Evolutionary conservation across 2,329 filamentous ascomycete species (phyloP), one percentile per base, ranked within the genome.

Genomic region (Pseudogymnoascus sp.): DNA sequence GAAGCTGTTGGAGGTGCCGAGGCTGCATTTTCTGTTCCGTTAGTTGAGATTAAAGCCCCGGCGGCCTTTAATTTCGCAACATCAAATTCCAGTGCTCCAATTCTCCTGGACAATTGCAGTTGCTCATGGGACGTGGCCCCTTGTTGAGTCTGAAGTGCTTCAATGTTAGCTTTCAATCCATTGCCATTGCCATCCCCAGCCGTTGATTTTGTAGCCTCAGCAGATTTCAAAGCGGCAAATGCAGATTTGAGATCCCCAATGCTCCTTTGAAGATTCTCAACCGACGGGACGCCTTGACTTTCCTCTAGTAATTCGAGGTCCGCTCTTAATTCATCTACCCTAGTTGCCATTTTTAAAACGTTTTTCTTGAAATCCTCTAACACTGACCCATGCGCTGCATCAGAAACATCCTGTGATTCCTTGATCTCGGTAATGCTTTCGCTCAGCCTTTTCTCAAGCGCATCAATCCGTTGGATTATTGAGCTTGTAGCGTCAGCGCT

Each of bases 1-100:
- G 9, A 26, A 21, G n/a, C 44, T 11, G 31, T 44, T 40, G 21
- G 13, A 64, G 69, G 7, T 35, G 7, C 10, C 4, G 26, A 33
- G 15, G 9, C n/a, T 7, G 9, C 17, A 10, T 11, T 11, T 36
- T 24, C 37, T 1, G 2, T 8, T 8, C 33, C 54, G 31, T 58
- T 37, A n/a, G n/a, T 8, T 29, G 57, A 17, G 6, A 7, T 17
- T 33, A 54, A 4, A 2, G 47, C 29, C 29, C 7, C 35, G 47
- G 35, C 47, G 13, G 47, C 15, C 8, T 54, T 54, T 15, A 54
- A 17, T 13, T 21, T 7, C 6, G 35, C 47, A 5, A 54, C 33
- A 10, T 54, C 47, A 13, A 29, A 33, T 5, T 54, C 47, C 1
- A 54, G 47, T 5, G 29, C 33, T 10, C 47, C 47, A 13, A 54